These are phyloP conservation scores for Aurantiochytrium sp. DNA, from an alignment of 108 stramenopile species.

Conservation along the genomic window DNA sequence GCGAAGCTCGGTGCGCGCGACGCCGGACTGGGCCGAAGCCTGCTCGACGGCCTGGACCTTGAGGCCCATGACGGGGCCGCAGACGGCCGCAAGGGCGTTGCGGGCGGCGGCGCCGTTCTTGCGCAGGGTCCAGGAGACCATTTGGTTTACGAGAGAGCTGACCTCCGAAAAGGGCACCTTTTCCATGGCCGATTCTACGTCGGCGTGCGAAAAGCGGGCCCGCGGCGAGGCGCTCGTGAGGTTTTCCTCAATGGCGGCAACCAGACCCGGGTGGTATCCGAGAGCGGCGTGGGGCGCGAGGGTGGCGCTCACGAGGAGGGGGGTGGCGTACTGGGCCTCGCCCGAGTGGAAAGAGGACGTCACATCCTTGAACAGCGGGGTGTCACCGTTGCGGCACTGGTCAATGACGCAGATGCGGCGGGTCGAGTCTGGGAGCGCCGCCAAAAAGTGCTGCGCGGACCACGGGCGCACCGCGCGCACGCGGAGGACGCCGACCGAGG, in stretches of 20 bases:
- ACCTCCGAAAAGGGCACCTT: not conserved
- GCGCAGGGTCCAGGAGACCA: not conserved
- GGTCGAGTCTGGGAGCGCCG: not conserved
- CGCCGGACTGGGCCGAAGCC: not conserved
- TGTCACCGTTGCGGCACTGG: not conserved
- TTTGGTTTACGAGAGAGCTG: not conserved
- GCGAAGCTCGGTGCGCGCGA: slow-evolving; percentile 1
- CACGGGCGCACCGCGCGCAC: slow-evolving; percentile 6
- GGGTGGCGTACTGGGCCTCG: not conserved
- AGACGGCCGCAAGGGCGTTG: not conserved
- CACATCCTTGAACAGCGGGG: slow-evolving; percentile 13
- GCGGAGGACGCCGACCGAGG: not conserved
- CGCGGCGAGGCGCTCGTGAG: not conserved
- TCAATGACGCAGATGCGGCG: not conserved
- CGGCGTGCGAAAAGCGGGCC: not conserved
- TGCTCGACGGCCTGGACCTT: not conserved
- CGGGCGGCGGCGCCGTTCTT: not conserved
- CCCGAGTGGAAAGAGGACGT: not conserved
- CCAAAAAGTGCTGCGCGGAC: not conserved
- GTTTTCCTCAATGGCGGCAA: not conserved
- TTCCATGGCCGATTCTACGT: not conserved
- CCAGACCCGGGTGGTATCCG: not conserved
- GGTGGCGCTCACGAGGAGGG: not conserved
- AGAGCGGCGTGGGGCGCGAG: not conserved
- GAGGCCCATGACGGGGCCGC: slow-evolving; percentile 5